These are phyloP conservation scores for Hypoxylon crocopeplum DNA, from an alignment of 495 filamentous ascomycete genomes.

Conservation along the genomic window DNA sequence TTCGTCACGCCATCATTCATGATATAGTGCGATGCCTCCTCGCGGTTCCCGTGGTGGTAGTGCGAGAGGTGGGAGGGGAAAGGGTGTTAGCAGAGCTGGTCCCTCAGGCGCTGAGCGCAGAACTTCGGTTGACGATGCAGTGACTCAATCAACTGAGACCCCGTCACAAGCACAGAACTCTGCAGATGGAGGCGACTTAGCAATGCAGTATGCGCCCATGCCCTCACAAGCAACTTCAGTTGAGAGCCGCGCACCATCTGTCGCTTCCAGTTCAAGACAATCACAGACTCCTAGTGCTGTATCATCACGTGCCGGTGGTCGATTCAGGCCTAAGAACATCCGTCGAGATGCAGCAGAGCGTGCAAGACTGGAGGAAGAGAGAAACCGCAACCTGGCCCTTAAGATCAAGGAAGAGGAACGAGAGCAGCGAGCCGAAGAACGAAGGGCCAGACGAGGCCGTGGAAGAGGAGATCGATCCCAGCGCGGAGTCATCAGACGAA, in stretches of 20 bases:
- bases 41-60: conserved; percentile 29
- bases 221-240: background rate
- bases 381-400: conserved; percentile 34
- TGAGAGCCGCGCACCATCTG: conserved; percentile 1
- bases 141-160: conserved; percentile 2
- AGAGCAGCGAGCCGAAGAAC: conserved; percentile 42
- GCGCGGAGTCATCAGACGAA: conserved; percentile 45
- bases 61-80: conserved; percentile 28
- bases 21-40: conserved; percentile 33
- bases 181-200: conserved; percentile 13
- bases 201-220: too few species aligned
- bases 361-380: conserved; percentile 47
- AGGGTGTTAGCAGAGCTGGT: conserved; percentile 24
- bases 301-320: conserved; percentile 25
- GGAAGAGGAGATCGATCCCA: conserved; percentile 43
- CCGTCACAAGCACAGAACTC: conserved; percentile 10
- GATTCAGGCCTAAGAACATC: conserved; percentile 52
- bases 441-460: conserved; percentile 45
- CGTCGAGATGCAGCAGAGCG: conserved; percentile 51
- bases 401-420: conserved; percentile 43
- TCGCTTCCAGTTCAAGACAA: conserved; percentile 14
- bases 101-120: conserved; percentile 20
- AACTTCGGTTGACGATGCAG: conserved; percentile 16
- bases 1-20: background rate
- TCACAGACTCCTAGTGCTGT: conserved; percentile 28